Percentiles rank a stretch among this genome's conserved stretches.
Evolutionary conservation across 176 grass and related monocot species (phyloP).

Genomic region (Juncus effusus): DNA sequence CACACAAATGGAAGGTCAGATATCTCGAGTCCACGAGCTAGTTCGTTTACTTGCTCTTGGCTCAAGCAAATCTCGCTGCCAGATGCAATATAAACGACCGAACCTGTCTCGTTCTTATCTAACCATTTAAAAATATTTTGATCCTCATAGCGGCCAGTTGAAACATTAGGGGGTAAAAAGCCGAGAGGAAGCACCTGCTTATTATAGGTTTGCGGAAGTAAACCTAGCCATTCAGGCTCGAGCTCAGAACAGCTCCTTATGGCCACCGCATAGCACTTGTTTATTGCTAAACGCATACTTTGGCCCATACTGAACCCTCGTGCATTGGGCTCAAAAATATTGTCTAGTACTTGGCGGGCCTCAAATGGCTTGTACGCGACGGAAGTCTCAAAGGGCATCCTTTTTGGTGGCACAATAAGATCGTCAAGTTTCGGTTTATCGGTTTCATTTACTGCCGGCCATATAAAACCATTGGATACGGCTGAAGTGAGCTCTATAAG

Average conservation of each 20-base stretch:
- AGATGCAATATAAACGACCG: constrained; percentile 15
- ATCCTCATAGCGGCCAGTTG: background rate
- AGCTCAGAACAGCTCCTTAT: background rate
- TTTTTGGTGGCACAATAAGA: background rate
- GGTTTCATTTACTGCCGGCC: background rate
- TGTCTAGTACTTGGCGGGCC: background rate
- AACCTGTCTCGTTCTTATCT: background rate
- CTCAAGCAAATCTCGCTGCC: background rate
- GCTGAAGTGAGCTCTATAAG: background rate
- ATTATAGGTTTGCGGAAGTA: background rate
- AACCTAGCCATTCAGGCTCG: background rate
- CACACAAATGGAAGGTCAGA: constrained; percentile 6
- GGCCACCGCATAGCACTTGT: background rate
- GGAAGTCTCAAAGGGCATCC: background rate
- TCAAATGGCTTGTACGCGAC: background rate
- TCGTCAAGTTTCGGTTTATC: background rate
- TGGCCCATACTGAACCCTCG: background rate
- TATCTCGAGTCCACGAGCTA: background rate
- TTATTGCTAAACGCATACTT: background rate
- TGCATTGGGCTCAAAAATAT: background rate
- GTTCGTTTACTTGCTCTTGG: background rate
- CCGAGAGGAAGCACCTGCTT: constrained; percentile 3
- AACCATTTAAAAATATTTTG: constrained; percentile 2
- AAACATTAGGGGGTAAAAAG: background rate
- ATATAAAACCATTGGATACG: background rate